Percentiles rank a stretch among this genome's conserved stretches.
Evolutionary conservation across 1,284 basidiomycete species (phyloP).

Genomic region (Takashimella koratensis): DNA sequence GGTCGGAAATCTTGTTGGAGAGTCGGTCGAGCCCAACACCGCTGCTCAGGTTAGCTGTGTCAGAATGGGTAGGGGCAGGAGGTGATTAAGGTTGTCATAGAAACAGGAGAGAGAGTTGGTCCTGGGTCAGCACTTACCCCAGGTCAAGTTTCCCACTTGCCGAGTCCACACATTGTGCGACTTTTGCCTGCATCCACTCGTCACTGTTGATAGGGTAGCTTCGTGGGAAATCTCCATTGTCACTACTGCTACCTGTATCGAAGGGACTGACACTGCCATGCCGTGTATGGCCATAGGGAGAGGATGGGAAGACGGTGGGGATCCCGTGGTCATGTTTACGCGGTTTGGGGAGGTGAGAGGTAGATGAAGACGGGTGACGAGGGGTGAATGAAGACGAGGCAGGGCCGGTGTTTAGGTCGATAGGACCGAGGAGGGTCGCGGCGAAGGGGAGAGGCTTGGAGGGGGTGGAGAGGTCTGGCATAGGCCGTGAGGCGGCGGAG

Average conservation of each 20-base stretch:
- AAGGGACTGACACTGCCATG: constrained; percentile 6
- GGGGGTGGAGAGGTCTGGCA: constrained; percentile 33
- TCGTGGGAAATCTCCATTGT: neutral
- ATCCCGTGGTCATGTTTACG: constrained; percentile 16
- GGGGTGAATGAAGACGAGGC: neutral
- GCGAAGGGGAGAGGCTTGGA: constrained; percentile 41
- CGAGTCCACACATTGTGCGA: constrained; percentile 36
- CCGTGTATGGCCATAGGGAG: constrained; percentile 21
- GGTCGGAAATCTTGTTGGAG: constrained; percentile 41
- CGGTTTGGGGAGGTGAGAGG: constrained; percentile 18
- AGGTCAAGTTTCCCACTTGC: constrained; percentile 28
- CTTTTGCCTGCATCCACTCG: constrained; percentile 39
- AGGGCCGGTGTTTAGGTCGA: constrained; percentile 18
- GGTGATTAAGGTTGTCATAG: neutral
- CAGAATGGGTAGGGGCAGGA: no score
- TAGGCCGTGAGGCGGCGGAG: constrained; percentile 41
- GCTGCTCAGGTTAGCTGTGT: no score
- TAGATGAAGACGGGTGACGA: constrained; percentile 1
- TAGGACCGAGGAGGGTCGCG: constrained; percentile 28
- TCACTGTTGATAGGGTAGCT: constrained; percentile 26
- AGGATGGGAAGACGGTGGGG: constrained; percentile 18
- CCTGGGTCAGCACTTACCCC: constrained; percentile 21
- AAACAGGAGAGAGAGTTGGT: neutral
- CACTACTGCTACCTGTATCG: no score
- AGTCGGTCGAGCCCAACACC: constrained; percentile 23